phyloP scores from a whole-genome alignment of 2,329 filamentous ascomycete species.

The Sphaerulina vaccinii region DNA sequence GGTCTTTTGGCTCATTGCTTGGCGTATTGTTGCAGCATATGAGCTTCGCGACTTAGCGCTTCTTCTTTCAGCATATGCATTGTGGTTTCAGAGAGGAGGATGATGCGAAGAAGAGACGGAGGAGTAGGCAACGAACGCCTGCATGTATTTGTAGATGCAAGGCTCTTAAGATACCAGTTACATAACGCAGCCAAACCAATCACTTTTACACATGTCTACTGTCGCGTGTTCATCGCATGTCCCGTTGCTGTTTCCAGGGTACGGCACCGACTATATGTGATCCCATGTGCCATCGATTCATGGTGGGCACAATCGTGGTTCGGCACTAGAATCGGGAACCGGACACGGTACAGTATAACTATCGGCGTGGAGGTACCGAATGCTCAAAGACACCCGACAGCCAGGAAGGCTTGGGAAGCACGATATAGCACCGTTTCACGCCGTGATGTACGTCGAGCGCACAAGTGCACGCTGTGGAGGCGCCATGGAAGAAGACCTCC shows the following conservation, averaged over 20 bases:
- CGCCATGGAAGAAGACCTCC: slow-evolving; percentile 14
- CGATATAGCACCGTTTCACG: slow-evolving; percentile 14
- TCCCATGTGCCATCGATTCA: background rate
- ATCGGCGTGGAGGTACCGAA: background rate
- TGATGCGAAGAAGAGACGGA: background rate
- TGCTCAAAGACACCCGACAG: no score
- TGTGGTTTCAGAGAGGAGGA: background rate
- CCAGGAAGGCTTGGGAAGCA: slow-evolving; percentile 1
- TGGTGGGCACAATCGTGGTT: slow-evolving; percentile 10
- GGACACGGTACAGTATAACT: no score
- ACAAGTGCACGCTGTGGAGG: slow-evolving; percentile 16
- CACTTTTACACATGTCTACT: no score
- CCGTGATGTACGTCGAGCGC: no score
- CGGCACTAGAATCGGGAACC: slow-evolving; percentile 19
- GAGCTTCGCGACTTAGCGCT: background rate
- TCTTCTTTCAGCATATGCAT: slow-evolving; percentile 23
- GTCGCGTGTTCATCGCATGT: no score
- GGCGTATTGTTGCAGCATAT: slow-evolving; percentile 11
- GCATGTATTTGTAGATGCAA: slow-evolving; percentile 18
- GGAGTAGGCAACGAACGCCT: background rate
- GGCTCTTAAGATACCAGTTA: slow-evolving; percentile 10
- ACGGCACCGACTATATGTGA: no score
- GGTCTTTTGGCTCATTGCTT: slow-evolving; percentile 10
- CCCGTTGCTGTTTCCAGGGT: no score
- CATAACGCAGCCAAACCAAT: background rate